phyloP scores from a whole-genome alignment of 257 asterid genomes.

The Lithospermum erythrorhizon region DNA sequence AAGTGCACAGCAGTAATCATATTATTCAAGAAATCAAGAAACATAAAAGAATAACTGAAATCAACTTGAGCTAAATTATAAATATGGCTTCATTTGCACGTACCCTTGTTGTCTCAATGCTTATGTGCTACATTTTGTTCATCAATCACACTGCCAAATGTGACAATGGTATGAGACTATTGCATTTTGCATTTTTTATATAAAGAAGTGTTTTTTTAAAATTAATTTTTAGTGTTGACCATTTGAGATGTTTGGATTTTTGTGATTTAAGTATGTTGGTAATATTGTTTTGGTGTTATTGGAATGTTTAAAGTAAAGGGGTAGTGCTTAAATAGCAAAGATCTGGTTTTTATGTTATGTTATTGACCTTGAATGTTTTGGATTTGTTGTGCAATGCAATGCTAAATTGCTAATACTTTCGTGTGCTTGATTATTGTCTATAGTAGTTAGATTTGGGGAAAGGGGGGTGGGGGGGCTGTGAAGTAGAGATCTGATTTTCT shows the following conservation, averaged over 20 bases:
- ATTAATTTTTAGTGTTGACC: conserved; percentile 10
- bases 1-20: background rate
- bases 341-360: background rate
- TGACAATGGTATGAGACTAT: conserved; percentile 31
- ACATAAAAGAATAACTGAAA: conserved; percentile 4
- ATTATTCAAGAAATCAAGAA: background rate
- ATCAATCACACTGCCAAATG: conserved; percentile 24
- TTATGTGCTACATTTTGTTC: conserved; percentile 33
- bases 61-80: background rate
- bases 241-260: no score
- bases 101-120: conserved; percentile 42
- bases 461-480: no score
- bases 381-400: background rate
- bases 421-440: background rate
- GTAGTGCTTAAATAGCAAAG: background rate
- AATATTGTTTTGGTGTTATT: background rate
- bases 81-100: conserved; percentile 48
- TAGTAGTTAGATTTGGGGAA: no score
- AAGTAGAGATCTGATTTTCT: background rate
- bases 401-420: no score
- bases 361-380: background rate
- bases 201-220: background rate
- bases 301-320: background rate
- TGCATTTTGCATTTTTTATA: background rate
- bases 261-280: background rate